These are phyloP conservation scores for Ophiostoma australiae DNA, from an alignment of 2,329 filamentous ascomycete genomes.

Conservation along the genomic window DNA sequence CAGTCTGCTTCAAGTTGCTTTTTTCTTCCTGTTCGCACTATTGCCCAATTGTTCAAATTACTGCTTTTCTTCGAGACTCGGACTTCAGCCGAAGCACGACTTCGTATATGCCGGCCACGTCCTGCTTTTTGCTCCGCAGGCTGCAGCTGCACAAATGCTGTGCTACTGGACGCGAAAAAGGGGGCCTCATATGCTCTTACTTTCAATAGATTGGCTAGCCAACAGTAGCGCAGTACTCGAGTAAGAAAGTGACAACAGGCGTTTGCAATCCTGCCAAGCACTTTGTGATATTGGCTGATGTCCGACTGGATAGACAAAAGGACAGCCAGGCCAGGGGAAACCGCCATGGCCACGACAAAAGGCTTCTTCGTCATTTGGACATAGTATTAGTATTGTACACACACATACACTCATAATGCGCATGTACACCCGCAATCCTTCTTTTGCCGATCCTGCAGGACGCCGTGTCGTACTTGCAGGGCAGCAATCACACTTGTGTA, in stretches of 20 bases:
- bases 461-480: constrained; percentile 20
- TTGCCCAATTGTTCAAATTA: neutral
- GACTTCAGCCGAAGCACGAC: constrained; percentile 19
- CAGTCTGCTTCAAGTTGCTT: neutral
- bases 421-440: constrained; percentile 6
- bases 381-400: neutral
- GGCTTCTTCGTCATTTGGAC: neutral
- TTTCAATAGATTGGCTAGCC: neutral
- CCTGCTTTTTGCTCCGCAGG: constrained; percentile 10
- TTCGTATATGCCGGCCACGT: constrained; percentile 9
- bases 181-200: neutral
- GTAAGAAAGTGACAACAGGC: neutral
- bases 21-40: neutral
- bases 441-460: constrained; percentile 22
- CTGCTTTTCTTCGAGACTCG: constrained; percentile 10
- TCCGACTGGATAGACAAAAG: neutral
- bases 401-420: neutral
- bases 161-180: constrained; percentile 11
- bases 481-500: neutral
- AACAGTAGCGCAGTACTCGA: neutral
- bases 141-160: constrained; percentile 9
- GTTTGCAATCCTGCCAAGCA: neutral
- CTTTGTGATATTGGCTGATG: neutral
- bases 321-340: neutral
- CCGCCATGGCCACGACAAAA: neutral